Conservation (phyloP, 2,329 filamentous ascomycete species). For the Aspergillus puulaauensis region DNA sequence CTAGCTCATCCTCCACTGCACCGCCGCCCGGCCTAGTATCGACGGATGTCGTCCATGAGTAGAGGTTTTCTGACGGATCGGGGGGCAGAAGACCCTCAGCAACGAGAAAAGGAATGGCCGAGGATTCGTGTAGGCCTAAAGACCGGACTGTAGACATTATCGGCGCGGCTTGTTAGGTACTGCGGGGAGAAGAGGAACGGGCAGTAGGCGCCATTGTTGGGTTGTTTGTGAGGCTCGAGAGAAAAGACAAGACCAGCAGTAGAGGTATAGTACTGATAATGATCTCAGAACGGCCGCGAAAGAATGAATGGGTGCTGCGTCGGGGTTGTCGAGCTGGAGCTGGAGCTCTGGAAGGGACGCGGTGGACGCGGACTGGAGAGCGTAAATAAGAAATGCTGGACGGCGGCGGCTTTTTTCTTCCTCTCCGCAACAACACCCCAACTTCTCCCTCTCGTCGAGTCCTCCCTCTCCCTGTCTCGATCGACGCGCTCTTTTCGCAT, state of each 20-base stretch:
- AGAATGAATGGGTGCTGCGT: neutral
- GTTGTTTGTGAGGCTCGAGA: neutral
- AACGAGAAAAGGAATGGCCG: conserved; percentile 78
- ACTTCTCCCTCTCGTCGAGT: neutral
- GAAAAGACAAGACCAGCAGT: conserved; percentile 3
- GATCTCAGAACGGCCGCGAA: neutral
- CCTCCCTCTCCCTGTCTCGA: neutral
- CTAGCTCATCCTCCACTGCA: conserved; percentile 73
- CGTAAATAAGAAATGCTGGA: conserved; percentile 11
- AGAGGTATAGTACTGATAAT: neutral
- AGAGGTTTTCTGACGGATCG: conserved; percentile 63
- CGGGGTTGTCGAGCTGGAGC: conserved; percentile 7
- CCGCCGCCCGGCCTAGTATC: conserved; percentile 43
- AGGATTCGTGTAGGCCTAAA: conserved; percentile 85
- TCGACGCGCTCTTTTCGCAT: neutral
- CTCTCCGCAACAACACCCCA: conserved; percentile 11
- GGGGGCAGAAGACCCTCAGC: conserved; percentile 73
- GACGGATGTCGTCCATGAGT: conserved; percentile 70
- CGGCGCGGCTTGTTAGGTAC: conserved; percentile 22
- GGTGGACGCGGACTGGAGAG: conserved; percentile 28
- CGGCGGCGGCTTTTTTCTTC: conserved; percentile 28
- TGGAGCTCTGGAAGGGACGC: conserved; percentile 23
- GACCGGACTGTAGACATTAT: conserved; percentile 88
- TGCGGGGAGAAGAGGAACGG: conserved; percentile 19
- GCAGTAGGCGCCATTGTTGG: conserved; percentile 30